These are phyloP conservation scores for Jatropha multifida DNA, from an alignment of 441 rosid species.

Conservation along the genomic window DNA sequence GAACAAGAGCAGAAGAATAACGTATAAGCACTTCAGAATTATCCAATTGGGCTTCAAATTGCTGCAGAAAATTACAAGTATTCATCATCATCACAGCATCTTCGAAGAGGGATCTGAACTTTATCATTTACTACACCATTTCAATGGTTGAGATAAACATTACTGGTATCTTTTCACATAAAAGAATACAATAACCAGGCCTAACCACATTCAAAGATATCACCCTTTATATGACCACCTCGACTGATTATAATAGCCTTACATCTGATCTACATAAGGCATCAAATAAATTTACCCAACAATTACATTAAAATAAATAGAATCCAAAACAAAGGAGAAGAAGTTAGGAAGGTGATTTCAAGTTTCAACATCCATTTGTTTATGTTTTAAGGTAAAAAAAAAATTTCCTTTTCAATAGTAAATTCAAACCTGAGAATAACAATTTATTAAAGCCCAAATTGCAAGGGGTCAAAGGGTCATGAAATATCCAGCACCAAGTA, in stretches of 20 bases:
- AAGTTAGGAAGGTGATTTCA: not conserved
- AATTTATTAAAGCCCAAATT: not conserved
- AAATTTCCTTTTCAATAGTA: not conserved
- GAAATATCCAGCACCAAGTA: not conserved
- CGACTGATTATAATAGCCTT: not conserved
- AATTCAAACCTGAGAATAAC: not conserved
- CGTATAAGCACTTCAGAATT: slow-evolving; percentile 75
- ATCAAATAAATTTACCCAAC: not conserved
- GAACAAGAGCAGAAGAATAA: slow-evolving; percentile 94
- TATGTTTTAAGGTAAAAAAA: not conserved
- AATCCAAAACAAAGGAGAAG: not conserved
- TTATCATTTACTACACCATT: not conserved
- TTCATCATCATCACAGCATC: slow-evolving; percentile 1
- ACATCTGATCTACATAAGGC: not conserved
- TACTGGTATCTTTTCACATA: not conserved
- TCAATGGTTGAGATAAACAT: not conserved
- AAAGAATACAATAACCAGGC: not conserved
- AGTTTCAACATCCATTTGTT: not conserved
- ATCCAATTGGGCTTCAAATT: slow-evolving; percentile 80
- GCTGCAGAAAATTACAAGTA: slow-evolving; percentile 45
- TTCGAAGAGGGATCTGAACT: not conserved
- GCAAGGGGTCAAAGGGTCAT: not conserved
- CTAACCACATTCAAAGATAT: not conserved
- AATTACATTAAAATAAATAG: not conserved
- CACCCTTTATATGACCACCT: not conserved